Conservation (phyloP, 2,329 filamentous ascomycete species). For the Cordyceps tenuipes region DNA sequence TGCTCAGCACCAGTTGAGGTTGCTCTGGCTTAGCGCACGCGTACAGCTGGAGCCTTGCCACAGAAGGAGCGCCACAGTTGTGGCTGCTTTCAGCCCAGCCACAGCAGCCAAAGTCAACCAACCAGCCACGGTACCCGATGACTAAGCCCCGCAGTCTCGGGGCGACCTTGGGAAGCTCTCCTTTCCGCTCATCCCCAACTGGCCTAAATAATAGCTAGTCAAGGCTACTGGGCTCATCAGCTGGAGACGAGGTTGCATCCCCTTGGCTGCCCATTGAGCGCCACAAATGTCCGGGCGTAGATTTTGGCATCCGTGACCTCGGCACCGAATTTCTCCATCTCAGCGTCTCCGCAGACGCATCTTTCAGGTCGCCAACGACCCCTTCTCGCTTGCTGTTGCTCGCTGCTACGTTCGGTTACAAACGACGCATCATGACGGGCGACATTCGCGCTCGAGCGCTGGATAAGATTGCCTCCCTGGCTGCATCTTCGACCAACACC, state of each 20-base stretch:
- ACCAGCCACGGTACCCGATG: conserved; percentile 2
- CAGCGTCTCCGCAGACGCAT: not conserved
- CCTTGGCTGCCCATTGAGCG: not conserved
- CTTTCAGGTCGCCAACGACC: not conserved
- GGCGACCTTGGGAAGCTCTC: conserved; percentile 4
- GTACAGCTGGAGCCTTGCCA: conserved; percentile 13
- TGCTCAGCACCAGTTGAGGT: conserved; percentile 3
- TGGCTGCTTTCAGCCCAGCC: not conserved
- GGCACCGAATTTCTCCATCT: conserved; percentile 8
- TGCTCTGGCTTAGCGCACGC: conserved; percentile 9
- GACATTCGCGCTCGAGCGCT: conserved; percentile 55
- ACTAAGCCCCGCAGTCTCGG: conserved; percentile 10
- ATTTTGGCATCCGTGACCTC: conserved; percentile 9
- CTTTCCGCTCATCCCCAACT: not conserved
- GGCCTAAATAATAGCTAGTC: not conserved
- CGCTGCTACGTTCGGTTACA: not conserved
- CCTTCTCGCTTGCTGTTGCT: not conserved
- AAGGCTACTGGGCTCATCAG: not conserved
- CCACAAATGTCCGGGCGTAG: conserved; percentile 1
- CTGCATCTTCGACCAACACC: conserved; percentile 43
- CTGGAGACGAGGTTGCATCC: not conserved
- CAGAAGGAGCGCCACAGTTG: not conserved
- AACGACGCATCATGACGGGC: conserved; percentile 34
- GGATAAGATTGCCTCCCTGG: conserved; percentile 57
- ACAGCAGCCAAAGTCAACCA: not conserved